These are phyloP conservation scores for Thalassiosira hispida DNA, from an alignment of 352 stramenopile species.

Conservation along the genomic window DNA sequence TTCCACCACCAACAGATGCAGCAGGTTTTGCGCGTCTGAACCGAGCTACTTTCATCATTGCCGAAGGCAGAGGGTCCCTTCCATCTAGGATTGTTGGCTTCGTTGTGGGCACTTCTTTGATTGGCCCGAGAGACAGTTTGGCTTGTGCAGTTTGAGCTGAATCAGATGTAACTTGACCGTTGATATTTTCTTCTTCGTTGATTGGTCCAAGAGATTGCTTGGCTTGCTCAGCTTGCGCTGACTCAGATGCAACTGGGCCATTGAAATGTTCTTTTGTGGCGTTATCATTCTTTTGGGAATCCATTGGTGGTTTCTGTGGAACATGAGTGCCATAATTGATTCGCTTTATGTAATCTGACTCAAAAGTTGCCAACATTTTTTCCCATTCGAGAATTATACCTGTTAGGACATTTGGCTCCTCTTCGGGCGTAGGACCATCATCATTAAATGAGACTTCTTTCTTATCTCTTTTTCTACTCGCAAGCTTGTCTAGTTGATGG, in stretches of 20 bases:
- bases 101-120: background rate
- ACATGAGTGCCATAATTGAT: constrained; percentile 2
- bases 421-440: background rate
- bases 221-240: background rate
- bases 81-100: background rate
- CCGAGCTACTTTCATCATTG: background rate
- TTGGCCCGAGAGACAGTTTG: background rate
- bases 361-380: constrained; percentile 9
- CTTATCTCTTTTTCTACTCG: constrained; percentile 4
- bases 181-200: too few relatives aligned
- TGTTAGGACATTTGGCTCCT: background rate
- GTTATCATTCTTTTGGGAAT: background rate
- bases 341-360: constrained; percentile 9
- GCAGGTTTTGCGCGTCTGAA: background rate
- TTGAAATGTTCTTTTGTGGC: too few relatives aligned
- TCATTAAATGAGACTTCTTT: background rate
- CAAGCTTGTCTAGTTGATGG: too few relatives aligned
- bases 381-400: constrained; percentile 3
- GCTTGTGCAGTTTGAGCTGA: background rate
- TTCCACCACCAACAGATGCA: background rate
- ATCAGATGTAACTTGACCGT: background rate
- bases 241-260: background rate
- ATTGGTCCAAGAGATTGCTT: background rate
- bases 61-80: background rate
- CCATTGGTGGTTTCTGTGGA: background rate